Percentiles rank a stretch among this genome's conserved stretches.
Conservation (phyloP, 1,284 basidiomycete species). For the Heliocybe sulcata region DNA sequence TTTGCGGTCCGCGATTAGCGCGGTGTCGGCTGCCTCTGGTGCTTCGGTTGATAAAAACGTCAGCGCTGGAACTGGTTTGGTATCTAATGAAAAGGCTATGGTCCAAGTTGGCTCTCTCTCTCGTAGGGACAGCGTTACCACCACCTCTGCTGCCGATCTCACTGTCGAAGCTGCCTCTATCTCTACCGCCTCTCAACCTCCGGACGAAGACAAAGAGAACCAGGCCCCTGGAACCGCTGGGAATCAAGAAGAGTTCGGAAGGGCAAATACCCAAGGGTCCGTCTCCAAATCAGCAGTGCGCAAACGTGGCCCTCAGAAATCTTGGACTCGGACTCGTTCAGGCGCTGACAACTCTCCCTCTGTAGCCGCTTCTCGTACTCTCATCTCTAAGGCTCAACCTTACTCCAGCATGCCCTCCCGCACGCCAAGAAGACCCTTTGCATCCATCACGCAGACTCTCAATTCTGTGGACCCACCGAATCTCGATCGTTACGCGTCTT, state of each 20-base stretch:
- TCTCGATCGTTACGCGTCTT: neutral
- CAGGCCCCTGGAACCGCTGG: no score
- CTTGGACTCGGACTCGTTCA: no score
- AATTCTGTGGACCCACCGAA: neutral
- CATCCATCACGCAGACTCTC: neutral
- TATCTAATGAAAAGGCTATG: no score
- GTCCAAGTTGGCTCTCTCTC: no score
- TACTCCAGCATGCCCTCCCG: neutral
- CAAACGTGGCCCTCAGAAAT: neutral
- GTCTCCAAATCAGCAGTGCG: neutral
- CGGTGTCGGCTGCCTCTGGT: neutral
- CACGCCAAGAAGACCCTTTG: neutral
- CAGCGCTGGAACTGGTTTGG: no score
- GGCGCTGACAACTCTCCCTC: no score
- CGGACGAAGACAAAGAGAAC: neutral
- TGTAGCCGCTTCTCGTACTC: no score
- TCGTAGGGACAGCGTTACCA: no score
- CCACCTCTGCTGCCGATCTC: no score
- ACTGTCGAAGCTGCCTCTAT: no score
- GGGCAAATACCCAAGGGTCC: neutral
- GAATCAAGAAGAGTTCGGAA: neutral
- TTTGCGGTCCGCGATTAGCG: neutral
- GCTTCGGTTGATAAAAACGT: no score
- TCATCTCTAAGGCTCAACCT: no score
- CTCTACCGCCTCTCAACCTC: neutral